A percentile compares a stretch with the other conserved stretches of the same genome.
Conservation (phyloP, 2,329 filamentous ascomycete species). For the Neonectria sp. region DNA sequence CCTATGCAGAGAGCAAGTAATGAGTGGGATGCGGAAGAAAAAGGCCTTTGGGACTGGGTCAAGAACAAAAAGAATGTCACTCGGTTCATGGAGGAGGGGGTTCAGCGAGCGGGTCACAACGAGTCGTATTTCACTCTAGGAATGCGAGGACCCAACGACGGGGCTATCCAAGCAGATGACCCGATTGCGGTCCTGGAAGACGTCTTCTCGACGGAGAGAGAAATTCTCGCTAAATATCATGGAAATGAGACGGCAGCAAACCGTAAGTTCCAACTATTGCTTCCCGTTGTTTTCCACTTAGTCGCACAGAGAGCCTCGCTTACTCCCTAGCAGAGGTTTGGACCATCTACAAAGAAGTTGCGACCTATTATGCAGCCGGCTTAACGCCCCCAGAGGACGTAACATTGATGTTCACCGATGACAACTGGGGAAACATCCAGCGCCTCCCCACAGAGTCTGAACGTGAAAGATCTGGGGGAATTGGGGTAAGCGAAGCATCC, state of each 20-base stretch:
- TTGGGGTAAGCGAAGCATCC: constrained; percentile 60
- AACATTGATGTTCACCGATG: constrained; percentile 74
- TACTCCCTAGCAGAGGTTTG: constrained; percentile 65
- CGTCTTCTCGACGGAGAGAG: constrained; percentile 60
- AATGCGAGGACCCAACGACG: constrained; percentile 34
- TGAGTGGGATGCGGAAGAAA: constrained; percentile 32
- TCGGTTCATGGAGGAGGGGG: constrained; percentile 32
- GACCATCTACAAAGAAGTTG: constrained; percentile 77
- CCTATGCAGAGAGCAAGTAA: constrained; percentile 38
- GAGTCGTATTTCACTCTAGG: constrained; percentile 39
- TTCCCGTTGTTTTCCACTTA: not conserved
- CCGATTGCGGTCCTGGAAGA: constrained; percentile 31
- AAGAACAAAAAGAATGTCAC: constrained; percentile 34
- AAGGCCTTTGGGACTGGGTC: constrained; percentile 38
- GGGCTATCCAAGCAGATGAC: constrained; percentile 26
- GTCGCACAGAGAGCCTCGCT: not conserved
- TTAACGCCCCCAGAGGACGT: constrained; percentile 72
- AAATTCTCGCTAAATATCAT: constrained; percentile 67
- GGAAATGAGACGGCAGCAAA: constrained; percentile 64
- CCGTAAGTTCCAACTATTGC: not conserved
- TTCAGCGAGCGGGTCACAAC: constrained; percentile 7
- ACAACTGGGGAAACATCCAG: constrained; percentile 74
- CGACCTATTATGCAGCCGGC: constrained; percentile 73
- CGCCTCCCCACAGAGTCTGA: constrained; percentile 68
- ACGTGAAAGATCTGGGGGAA: constrained; percentile 66